A percentile compares a stretch with the other conserved stretches of the same genome.
phyloP scores from a whole-genome alignment of 2,329 filamentous ascomycete genomes.

The Fonsecaea nubica region DNA sequence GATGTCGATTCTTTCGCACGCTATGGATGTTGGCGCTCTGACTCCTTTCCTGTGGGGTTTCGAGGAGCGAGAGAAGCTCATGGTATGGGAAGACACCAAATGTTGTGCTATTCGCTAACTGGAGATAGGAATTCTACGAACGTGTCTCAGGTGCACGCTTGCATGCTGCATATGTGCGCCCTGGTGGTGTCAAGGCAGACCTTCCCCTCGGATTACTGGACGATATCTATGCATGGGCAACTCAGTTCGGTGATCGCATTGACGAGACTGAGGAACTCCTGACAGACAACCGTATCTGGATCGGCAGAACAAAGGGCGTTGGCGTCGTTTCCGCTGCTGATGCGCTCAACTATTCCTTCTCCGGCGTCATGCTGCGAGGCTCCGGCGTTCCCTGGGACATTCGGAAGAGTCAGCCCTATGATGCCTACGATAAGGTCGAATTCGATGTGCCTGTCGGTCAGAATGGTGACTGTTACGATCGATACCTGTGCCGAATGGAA shows the following conservation, averaged over 20 bases:
- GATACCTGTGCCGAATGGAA: conserved; percentile 98
- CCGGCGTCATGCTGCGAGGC: conserved; percentile 96
- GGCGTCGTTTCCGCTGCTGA: conserved; percentile 91
- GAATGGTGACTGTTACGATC: conserved; percentile 98
- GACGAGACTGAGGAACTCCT: conserved; percentile 99
- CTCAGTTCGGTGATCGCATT: conserved; percentile 96
- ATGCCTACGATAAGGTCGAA: conserved; percentile 96
- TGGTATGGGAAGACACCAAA: conserved; percentile 68
- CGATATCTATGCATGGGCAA: conserved; percentile 99
- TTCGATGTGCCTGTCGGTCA: conserved; percentile 97
- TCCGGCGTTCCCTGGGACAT: conserved; percentile 96
- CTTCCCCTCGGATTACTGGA: conserved; percentile 91
- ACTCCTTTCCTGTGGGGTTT: conserved; percentile 99
- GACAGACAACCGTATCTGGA: conserved; percentile 99
- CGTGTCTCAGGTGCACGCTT: conserved; percentile 97
- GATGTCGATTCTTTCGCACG: conserved; percentile 96
- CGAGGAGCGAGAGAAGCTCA: conserved; percentile 99
- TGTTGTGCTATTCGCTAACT: conserved; percentile 9
- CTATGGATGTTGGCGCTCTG: conserved; percentile 97
- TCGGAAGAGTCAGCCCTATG: conserved; percentile 95
- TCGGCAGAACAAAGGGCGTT: conserved; percentile 85
- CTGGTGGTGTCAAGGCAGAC: conserved; percentile 95
- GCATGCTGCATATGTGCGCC: conserved; percentile 94
- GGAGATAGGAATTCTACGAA: conserved; percentile 92
- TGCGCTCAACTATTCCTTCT: conserved; percentile 96